Evolutionary conservation across 1,284 basidiomycete genomes (phyloP).

Genomic region (Meripilus lineatus): DNA sequence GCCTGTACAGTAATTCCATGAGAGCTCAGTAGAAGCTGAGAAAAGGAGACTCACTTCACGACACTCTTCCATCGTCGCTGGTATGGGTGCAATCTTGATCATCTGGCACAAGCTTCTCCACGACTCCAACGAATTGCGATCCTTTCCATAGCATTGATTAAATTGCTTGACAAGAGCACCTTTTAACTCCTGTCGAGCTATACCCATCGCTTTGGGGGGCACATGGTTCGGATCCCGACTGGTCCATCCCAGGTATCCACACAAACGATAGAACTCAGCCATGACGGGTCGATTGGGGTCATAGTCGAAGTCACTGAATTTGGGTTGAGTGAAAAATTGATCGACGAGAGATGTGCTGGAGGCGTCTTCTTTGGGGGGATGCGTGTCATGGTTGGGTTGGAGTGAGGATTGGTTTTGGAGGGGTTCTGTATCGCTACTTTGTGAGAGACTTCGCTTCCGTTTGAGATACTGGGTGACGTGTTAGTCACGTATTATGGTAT

Average conservation of each 20-base stretch:
- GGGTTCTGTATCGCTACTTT: no score
- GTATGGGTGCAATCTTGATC: constrained; percentile 9
- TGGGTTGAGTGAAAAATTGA: no score
- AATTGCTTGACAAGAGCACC: constrained; percentile 29
- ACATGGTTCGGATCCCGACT: no score
- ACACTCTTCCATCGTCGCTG: not conserved
- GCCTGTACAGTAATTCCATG: constrained; percentile 17
- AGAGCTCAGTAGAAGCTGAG: constrained; percentile 1
- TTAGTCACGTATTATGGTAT: no score
- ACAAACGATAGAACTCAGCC: constrained; percentile 21
- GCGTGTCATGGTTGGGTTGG: no score
- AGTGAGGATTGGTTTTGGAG: no score
- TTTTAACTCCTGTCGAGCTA: constrained; percentile 10
- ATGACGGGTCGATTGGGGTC: constrained; percentile 16
- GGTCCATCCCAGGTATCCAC: constrained; percentile 1
- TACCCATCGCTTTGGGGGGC: not conserved
- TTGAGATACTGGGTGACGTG: no score
- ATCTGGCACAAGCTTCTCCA: constrained; percentile 28
- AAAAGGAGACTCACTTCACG: not conserved
- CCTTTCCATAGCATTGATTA: constrained; percentile 26
- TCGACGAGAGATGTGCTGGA: no score
- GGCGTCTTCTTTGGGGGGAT: no score
- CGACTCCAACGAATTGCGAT: constrained; percentile 21
- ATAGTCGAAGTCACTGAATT: no score
- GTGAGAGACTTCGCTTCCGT: no score